Percentiles rank a stretch among this genome's conserved stretches.
Evolutionary conservation across 306 rosid genomes (phyloP).

Genomic region (Hippophae tibetana): DNA sequence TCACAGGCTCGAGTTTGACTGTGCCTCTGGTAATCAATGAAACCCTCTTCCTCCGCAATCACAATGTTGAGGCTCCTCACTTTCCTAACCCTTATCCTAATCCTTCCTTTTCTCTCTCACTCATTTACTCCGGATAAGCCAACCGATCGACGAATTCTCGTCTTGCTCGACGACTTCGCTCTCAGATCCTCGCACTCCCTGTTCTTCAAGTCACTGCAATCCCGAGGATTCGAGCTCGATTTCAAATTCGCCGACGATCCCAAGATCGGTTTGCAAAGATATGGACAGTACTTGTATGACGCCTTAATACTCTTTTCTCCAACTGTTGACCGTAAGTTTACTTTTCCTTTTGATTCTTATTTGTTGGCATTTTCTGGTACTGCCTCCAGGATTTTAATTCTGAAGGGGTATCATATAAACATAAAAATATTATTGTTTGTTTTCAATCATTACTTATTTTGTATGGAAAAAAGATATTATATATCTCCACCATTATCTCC

Average conservation of each 20-base stretch:
- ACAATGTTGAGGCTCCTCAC: slow-evolving; percentile 8
- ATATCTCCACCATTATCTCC: no score
- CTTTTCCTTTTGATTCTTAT: not conserved
- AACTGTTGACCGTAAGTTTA: slow-evolving; percentile 49
- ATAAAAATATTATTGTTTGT: no score
- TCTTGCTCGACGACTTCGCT: slow-evolving; percentile 60
- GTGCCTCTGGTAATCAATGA: no score
- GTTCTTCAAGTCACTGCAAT: slow-evolving; percentile 57
- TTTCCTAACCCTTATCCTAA: slow-evolving; percentile 31
- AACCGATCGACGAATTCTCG: slow-evolving; percentile 52
- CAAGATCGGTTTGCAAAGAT: slow-evolving; percentile 49
- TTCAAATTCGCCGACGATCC: slow-evolving; percentile 77
- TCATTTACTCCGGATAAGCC: slow-evolving; percentile 58
- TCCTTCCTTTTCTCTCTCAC: slow-evolving; percentile 35
- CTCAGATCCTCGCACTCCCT: slow-evolving; percentile 64
- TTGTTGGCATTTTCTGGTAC: not conserved
- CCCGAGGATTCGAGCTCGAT: slow-evolving; percentile 69
- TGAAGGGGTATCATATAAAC: not conserved
- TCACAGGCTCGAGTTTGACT: no score
- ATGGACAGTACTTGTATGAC: slow-evolving; percentile 67
- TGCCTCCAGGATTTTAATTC: not conserved
- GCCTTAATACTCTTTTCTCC: slow-evolving; percentile 58
- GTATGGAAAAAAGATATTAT: no score
- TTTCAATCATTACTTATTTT: no score
- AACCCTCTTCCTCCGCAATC: not conserved